A percentile compares a stretch with the other conserved stretches of the same genome.
Conservation (phyloP, 441 rosid species). For the Adansonia grandidieri region DNA sequence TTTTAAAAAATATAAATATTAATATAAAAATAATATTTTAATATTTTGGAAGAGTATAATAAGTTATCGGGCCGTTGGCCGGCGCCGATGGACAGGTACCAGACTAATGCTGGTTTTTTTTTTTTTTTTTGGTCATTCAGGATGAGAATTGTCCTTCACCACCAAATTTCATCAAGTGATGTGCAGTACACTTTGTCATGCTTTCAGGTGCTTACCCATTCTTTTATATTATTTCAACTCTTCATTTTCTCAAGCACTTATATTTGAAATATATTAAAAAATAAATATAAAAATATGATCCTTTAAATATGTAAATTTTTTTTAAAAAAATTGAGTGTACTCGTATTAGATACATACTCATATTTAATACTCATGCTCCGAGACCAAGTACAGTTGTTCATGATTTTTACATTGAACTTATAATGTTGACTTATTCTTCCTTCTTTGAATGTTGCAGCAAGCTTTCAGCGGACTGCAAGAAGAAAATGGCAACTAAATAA, state of each 20-base stretch:
- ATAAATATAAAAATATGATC: too few relatives aligned
- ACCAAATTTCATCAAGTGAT: constrained; percentile 79
- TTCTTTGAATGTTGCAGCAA: constrained; percentile 44
- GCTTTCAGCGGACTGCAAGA: constrained; percentile 36
- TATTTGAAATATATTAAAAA: background rate
- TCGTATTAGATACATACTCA: background rate
- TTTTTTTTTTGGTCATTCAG: constrained; percentile 41
- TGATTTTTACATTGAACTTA: background rate
- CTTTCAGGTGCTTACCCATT: constrained; percentile 53
- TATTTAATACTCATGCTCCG: background rate
- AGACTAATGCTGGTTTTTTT: background rate
- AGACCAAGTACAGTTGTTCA: background rate
- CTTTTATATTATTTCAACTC: background rate
- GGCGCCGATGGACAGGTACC: too few relatives aligned
- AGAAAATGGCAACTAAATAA: constrained; percentile 38
- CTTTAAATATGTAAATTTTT: too few relatives aligned
- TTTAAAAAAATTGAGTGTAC: background rate
- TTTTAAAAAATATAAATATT: too few relatives aligned
- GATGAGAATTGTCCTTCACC: constrained; percentile 79
- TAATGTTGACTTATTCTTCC: background rate
- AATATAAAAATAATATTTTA: background rate
- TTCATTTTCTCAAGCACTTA: background rate
- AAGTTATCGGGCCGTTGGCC: too few relatives aligned
- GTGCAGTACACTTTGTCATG: constrained; percentile 69
- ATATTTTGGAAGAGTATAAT: too few relatives aligned